Base-by-base conservation (phyloP, 352 stramenopile genomes). In the Detonula confervacea region DNA sequence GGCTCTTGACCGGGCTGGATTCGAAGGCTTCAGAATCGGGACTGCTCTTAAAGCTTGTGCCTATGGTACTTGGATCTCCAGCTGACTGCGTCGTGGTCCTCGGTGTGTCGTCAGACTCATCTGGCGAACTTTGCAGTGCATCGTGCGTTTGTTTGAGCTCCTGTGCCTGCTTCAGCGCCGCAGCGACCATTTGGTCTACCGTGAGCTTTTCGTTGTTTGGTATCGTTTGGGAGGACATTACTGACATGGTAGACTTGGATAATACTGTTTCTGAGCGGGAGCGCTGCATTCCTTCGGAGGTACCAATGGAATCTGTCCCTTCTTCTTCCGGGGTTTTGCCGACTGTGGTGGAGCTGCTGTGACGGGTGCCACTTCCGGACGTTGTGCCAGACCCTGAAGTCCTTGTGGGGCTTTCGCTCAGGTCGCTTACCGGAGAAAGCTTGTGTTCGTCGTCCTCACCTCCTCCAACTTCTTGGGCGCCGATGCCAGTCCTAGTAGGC, bases 101-200 rank as follows among this genome's bases (percentile, higher is more conserved):
- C n/a, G n/a, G 29, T 14, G 60, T 29, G 14, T 68, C 60, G 22
- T 68, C 60, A 35, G 57, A 54, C 1, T 35, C 22, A 56, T 57
- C 62, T 11, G 62, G 62, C 24, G 62, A 71, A 18, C 0, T n/a
- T 33, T 60, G 46, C 47, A 46, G 16, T 4, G 22, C 24, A 5
- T 71, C 62, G 20, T 71, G 62, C 7, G 62, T 49, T 47, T 61
- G 29, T 25, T 59, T 71, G 22, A 71, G 14, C 14, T 71, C 24
- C 5, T 71, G 62, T 14, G 62, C 62, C 18, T 71, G 62, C 62
- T 51, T 39, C n/a, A 71, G 20, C 14, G 62, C 62, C 11, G 44
- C 37, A 5, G 46, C 62, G 16, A 71, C 62, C 62, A 71, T 71
- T 25, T 71, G 16, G 30, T 71, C 62, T 2, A 71, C 62, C 0